Evolutionary conservation across 768 basidiomycete genomes (phyloP), one percentile per base, ranked within the genome.

Genomic region (Tylopilus intermedius): DNA sequence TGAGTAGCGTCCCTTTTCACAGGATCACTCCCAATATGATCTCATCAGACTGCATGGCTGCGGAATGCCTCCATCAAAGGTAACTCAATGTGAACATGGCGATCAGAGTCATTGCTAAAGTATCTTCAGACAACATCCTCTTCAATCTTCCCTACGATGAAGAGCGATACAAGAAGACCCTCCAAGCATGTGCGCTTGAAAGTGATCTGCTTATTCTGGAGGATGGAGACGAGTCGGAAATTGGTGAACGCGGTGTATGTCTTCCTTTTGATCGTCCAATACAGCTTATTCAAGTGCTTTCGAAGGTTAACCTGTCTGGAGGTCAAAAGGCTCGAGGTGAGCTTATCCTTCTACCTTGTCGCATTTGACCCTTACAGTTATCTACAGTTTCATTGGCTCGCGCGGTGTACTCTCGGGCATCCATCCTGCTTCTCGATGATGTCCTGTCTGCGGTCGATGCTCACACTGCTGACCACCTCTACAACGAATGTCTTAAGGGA

Each of bases 381-480:
- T 9, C 18, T 29, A 0, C 47, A 84, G 84, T 89, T 18, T 84
- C 83, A 0, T 72, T 89, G 18, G 87, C 91, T 26, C 84, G 94
- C 39, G 92, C 93, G 8, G 84, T 96, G 22, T 94, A 96, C 69
- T 92, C 90, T 53, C 79, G 92, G 6, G 91, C 92, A 2, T 88
- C 86, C 0, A 72, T 86, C 18, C 72, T 97, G 2, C 71, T 95
- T 29, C 72, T 97, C 32, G 94, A 96, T 57, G 94, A 96, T 58
- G 90, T 92, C 49, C 65, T 80, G 49, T 79, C 74, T 21, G 53
- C 61, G 78, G 94, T 96, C 44, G 94, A 97, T 62, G 91, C 83
- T 1, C 83, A 86, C 59, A 93, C 90, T 0, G 88, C 92, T 0
- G 82, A 86, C 57, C 88, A 90, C 70, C 79, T 98, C 42, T 86